Percentiles rank a stretch among this genome's conserved stretches.
phyloP scores from a whole-genome alignment of 257 asterid species.

The Nicotiana noctiflora region DNA sequence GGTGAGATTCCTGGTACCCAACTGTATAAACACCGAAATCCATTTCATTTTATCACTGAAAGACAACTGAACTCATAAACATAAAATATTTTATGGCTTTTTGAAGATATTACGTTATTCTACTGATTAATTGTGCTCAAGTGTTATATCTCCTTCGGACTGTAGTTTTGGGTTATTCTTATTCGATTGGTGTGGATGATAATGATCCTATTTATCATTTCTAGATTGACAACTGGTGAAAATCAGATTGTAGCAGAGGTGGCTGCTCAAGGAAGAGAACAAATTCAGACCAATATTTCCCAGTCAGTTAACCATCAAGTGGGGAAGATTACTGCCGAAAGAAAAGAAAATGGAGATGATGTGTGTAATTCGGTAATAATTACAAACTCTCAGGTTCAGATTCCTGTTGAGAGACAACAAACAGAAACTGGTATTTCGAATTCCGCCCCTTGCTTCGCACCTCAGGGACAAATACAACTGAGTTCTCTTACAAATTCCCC shows the following conservation, averaged over 20 bases:
- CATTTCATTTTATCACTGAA: not conserved
- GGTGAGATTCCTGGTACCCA: constrained; percentile 19
- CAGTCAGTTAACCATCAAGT: constrained; percentile 12
- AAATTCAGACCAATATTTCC: constrained; percentile 23
- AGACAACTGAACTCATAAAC: not conserved
- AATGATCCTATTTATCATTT: not conserved
- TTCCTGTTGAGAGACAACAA: constrained; percentile 14
- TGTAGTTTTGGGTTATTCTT: not conserved
- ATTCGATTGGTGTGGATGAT: not conserved
- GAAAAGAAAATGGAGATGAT: not conserved
- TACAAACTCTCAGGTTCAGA: constrained; percentile 14
- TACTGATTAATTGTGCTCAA: too few species aligned
- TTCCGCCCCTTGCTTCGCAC: constrained; percentile 17
- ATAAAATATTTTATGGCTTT: not conserved
- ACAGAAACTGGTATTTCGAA: constrained; percentile 11
- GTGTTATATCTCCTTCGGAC: too few species aligned
- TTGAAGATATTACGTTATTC: too few species aligned
- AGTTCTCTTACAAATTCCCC: constrained; percentile 8
- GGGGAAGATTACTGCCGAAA: not conserved
- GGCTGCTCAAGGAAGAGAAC: constrained; percentile 19
- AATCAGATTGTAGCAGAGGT: constrained; percentile 17
- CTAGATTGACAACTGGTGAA: constrained; percentile 27
- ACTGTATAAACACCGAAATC: not conserved
- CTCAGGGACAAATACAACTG: constrained; percentile 15
- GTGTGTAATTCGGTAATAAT: not conserved